Evolutionary conservation across 2,329 filamentous ascomycete species (phyloP), one percentile per base, ranked within the genome.

Genomic region (Curvularia spicifera): DNA sequence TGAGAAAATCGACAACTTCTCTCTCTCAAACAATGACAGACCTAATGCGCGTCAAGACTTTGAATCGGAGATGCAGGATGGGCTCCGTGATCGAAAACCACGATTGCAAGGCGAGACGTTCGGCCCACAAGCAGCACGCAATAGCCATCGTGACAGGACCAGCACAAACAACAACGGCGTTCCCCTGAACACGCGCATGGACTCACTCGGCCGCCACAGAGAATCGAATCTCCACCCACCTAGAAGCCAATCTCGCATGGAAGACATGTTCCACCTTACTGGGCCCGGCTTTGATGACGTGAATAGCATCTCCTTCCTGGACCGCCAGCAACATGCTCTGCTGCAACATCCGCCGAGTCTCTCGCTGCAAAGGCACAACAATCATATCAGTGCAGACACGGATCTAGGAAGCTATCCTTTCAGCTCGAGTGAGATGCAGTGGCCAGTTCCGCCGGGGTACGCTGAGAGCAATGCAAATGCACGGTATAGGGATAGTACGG

Each of bases 1-100:
- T 39, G 72, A 75, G 61, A 76, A 76, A 37, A 75, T 76, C 12
- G 66, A 72, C 31, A 60, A 61, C 24, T 61, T 76, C 31, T 65
- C 68, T 42, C 59, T 70, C 10, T 53, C 53, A 3, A 42, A 59
- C 24, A 57, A 60, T 7, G 56, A 64, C 1, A 51, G 44, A 1
- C 59, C 59, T 9, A 54, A 57, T 15, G 40, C 58, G 15, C 56
- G 56, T 4, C 58, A 65, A 24, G 68, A 66, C 3, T 63, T 68
- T 46, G 66, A 70, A 28, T 71, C 72, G 37, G 60, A 65, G 1
- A 71, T 71, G 24, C 68, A 69, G 24, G 62, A 65, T 13, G 71
- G 73, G 9, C 68, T 72, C n/a, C 50, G 51, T 9, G 53, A 61
- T 22, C 61, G 55, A 15, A 69, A 67, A 47, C 65, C 44, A 20